Percentiles rank a stretch among this genome's conserved stretches.
phyloP scores from a whole-genome alignment of 768 basidiomycete species.

The Tephrocybe rancida region DNA sequence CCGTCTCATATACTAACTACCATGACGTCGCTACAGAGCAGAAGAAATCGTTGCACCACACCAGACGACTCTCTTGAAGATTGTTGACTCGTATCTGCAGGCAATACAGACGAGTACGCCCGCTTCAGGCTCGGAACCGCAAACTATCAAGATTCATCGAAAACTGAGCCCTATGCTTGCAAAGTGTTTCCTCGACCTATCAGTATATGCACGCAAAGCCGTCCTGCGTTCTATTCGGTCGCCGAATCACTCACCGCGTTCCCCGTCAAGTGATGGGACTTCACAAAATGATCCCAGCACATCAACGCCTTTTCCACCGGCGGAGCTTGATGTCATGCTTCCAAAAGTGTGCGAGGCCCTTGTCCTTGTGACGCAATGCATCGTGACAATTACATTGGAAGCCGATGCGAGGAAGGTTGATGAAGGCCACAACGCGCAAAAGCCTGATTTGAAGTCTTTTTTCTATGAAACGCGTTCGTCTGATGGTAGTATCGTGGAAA shows the following conservation, averaged over 20 bases:
- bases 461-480: constrained; percentile 46
- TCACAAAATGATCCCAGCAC: constrained; percentile 3
- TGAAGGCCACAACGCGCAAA: constrained; percentile 18
- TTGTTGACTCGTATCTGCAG: constrained; percentile 84
- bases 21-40: constrained; percentile 36
- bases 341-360: constrained; percentile 83
- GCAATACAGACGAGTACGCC: constrained; percentile 39
- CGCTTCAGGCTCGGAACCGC: constrained; percentile 28
- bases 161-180: constrained; percentile 61
- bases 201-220: constrained; percentile 56
- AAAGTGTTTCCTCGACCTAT: constrained; percentile 61
- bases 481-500: constrained; percentile 53
- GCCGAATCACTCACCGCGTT: constrained; percentile 10
- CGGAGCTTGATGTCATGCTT: constrained; percentile 66
- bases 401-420: constrained; percentile 38
- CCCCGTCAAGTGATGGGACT: neutral
- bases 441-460: constrained; percentile 38
- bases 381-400: constrained; percentile 63
- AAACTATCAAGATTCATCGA: constrained; percentile 38
- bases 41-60: constrained; percentile 81
- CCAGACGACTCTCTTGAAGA: constrained; percentile 86
- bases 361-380: constrained; percentile 76
- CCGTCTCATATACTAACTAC: constrained; percentile 10
- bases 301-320: constrained; percentile 16
- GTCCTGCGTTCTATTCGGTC: constrained; percentile 49